Conservation (phyloP, 1,284 basidiomycete genomes). For the Cryptococcus neoformans region DNA sequence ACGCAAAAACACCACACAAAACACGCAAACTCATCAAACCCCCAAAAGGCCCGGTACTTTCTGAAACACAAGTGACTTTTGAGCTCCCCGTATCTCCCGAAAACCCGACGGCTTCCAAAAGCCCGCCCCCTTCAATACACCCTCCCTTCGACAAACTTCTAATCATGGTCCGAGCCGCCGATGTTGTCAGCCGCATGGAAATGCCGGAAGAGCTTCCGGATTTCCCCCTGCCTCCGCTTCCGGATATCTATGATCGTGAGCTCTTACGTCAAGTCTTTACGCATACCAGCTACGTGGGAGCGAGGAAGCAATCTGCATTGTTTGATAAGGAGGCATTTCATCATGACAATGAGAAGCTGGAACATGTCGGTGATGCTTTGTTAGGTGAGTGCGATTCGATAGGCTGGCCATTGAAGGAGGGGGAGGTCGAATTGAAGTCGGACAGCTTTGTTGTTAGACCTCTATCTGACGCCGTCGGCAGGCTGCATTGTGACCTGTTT, state of each 20-base stretch:
- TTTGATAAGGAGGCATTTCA: conserved; percentile 6
- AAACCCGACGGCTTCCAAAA: too few species aligned
- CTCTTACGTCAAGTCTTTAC: conserved; percentile 25
- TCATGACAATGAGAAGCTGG: conserved; percentile 41
- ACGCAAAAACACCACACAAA: too few species aligned
- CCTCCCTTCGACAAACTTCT: too few species aligned
- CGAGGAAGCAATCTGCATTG: conserved; percentile 4
- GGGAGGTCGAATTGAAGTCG: not conserved
- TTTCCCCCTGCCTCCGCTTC: conserved; percentile 26
- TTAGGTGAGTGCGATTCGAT: conserved; percentile 18
- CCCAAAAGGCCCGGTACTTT: too few species aligned
- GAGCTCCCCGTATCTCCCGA: too few species aligned
- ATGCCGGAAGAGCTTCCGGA: conserved; percentile 3
- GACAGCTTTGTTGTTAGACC: not conserved
- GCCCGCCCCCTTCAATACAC: too few species aligned
- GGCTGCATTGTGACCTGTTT: conserved; percentile 30
- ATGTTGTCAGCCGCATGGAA: not conserved
- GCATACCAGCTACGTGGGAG: conserved; percentile 22
- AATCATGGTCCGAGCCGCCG: not conserved
- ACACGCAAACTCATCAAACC: too few species aligned
- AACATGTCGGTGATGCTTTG: conserved; percentile 38
- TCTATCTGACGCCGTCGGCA: not conserved
- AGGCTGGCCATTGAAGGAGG: not conserved
- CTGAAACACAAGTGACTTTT: too few species aligned
- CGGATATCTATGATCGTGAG: conserved; percentile 19